Base-by-base conservation (phyloP, 2,329 filamentous ascomycete species). In the Colletotrichum tabaci region DNA sequence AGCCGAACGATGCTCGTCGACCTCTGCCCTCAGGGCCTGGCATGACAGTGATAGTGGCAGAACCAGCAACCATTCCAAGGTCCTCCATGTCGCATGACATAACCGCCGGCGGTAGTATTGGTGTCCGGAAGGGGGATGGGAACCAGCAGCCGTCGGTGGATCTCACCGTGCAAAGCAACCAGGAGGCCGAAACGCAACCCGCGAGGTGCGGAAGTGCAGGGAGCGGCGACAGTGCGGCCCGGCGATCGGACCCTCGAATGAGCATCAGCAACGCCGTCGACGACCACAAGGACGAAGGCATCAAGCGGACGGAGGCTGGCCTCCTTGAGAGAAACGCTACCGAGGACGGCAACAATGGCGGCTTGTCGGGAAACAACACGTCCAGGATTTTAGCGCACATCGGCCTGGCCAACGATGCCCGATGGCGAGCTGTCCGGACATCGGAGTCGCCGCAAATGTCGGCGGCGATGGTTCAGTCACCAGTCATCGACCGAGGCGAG, bases 341-440 rank as follows among this genome's bases (percentile, higher is more conserved):
- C 35, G 9, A 30, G 16, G 47, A 44, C 46, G 6, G 4, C 16
- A 47, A 35, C 35, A 70, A 49, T n/a, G 69, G 69, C 23, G 26
- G 30, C 16, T 35, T 60, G 1, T 70, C 69, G 16, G 53, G 61
- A 6, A 66, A 35, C 50, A 71, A 42, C 40, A 72, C 70, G 13
- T 61, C 70, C 2, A 60, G 67, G 16, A 21, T 72, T n/a, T 3
- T 72, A 26, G 38, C 38, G 8, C 50, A 58, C 23, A 18, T 26
- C 23, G 64, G 18, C 30, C 35, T 71, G 30, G 21, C 58, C 38
- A 57, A 58, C 12, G 66, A 63, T 30, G 72, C 67, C 10, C 68
- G 69, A 13, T 73, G 72, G 72, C 60, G 64, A 21, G 72, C 69
- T 21, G 46, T 73, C 2, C 63, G 72, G 8, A 21, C 60, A 9